Evolutionary conservation across 208 protist genomes (phyloP).

Genomic region (Acanthamoeba castellanii): DNA sequence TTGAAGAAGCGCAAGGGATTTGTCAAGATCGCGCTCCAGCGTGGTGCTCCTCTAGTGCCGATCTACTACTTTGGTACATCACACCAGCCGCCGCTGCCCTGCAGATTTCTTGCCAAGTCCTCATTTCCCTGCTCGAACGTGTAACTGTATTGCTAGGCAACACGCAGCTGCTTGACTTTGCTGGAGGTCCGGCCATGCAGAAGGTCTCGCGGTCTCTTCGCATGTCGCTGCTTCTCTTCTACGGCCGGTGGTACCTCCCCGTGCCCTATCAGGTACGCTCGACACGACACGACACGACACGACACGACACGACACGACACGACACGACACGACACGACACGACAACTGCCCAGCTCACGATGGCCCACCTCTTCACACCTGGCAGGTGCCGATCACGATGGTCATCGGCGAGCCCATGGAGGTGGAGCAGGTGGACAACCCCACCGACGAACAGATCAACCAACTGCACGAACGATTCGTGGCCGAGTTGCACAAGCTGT

Average conservation of each 20-base stretch:
- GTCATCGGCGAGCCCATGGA: slow-evolving; percentile 69
- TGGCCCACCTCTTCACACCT: too few relatives aligned
- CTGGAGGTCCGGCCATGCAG: not conserved
- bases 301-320: too few relatives aligned
- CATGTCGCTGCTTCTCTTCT: slow-evolving; percentile 37
- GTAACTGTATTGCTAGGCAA: too few relatives aligned
- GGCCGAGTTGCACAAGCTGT: not conserved
- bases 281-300: not conserved
- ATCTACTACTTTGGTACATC: slow-evolving; percentile 71
- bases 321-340: too few relatives aligned
- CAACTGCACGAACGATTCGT: slow-evolving; percentile 62
- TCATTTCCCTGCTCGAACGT: not conserved
- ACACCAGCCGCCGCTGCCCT: not conserved
- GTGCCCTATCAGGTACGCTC: slow-evolving; percentile 45
- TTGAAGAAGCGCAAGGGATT: slow-evolving; percentile 57
- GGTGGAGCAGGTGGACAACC: not conserved
- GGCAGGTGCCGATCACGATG: slow-evolving; percentile 38
- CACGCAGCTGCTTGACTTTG: slow-evolving; percentile 60
- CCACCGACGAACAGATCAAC: slow-evolving; percentile 69
- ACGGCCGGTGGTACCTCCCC: slow-evolving; percentile 66
- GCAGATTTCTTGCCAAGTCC: not conserved
- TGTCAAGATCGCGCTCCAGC: slow-evolving; percentile 64
- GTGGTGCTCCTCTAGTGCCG: slow-evolving; percentile 35
- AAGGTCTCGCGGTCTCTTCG: slow-evolving; percentile 46
- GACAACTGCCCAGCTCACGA: too few relatives aligned